Conservation (phyloP, 2,329 filamentous ascomycete genomes). For the Venturia oleaginea region DNA sequence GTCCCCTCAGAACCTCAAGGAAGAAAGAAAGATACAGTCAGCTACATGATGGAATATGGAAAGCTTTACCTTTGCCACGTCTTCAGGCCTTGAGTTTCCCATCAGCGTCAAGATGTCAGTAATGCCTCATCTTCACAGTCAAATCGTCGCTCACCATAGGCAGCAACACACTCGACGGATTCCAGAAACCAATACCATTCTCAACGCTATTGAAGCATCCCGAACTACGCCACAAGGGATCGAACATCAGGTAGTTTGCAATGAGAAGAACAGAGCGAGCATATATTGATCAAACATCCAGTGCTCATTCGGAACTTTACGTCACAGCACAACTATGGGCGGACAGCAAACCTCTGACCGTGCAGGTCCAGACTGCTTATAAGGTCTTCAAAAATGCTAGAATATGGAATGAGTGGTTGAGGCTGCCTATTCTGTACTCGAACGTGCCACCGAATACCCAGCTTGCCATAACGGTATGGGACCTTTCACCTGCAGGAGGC, state of each 20-base stretch:
- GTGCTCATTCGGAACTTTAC: conserved; percentile 78
- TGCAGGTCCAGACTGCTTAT: conserved; percentile 87
- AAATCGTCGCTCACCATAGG: background rate
- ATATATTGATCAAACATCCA: conserved; percentile 27
- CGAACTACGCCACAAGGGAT: conserved; percentile 78
- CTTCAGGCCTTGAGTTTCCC: conserved; percentile 70
- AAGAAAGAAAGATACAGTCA: conserved; percentile 17
- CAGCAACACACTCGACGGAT: conserved; percentile 68
- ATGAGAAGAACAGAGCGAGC: background rate
- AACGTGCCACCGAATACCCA: conserved; percentile 73
- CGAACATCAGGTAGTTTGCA: conserved; percentile 59
- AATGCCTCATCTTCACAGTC: background rate
- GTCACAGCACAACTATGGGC: conserved; percentile 91
- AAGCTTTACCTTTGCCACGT: conserved; percentile 89
- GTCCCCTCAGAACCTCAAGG: background rate
- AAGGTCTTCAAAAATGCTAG: conserved; percentile 69
- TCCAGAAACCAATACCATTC: conserved; percentile 63
- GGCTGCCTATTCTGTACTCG: conserved; percentile 75
- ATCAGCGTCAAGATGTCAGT: conserved; percentile 55
- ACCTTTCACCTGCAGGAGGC: conserved; percentile 72
- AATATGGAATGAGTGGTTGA: conserved; percentile 94
- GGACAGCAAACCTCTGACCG: conserved; percentile 87
- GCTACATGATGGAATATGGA: conserved; percentile 53
- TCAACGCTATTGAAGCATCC: conserved; percentile 71
- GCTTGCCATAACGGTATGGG: conserved; percentile 91